Evolutionary conservation across 495 filamentous ascomycete genomes (phyloP).

Genomic region (Lepraria neglecta): DNA sequence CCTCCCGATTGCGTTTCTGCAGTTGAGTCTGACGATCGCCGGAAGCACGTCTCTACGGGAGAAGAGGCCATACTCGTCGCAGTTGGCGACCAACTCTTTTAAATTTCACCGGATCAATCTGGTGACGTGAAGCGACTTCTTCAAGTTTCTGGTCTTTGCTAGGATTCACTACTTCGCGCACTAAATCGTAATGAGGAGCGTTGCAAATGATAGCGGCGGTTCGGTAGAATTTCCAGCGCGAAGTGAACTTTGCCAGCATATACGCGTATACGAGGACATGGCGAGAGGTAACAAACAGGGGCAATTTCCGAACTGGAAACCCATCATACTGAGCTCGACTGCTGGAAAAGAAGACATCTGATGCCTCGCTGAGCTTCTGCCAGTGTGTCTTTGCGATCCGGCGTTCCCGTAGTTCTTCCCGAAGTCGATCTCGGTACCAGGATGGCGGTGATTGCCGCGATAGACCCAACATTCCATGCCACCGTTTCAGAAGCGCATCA

Average conservation of each 20-base stretch:
- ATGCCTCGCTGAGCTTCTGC: conserved; percentile 45
- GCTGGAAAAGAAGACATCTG: conserved; percentile 48
- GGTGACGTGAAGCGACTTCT: conserved; percentile 43
- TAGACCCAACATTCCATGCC: conserved; percentile 40
- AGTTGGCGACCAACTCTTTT: conserved; percentile 33
- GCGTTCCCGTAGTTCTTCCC: conserved; percentile 42
- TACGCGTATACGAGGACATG: conserved; percentile 39
- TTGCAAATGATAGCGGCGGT: conserved; percentile 38
- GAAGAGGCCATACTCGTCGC: conserved; percentile 41
- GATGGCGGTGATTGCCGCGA: conserved; percentile 36
- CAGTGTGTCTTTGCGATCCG: conserved; percentile 33
- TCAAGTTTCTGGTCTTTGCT: conserved; percentile 42
- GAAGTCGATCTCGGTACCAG: conserved; percentile 43
- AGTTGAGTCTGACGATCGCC: conserved; percentile 11
- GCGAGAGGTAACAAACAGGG: conserved; percentile 29
- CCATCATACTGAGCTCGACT: conserved; percentile 42
- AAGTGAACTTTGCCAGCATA: conserved; percentile 48
- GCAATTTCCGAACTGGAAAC: conserved; percentile 33
- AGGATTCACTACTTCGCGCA: conserved; percentile 48
- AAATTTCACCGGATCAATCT: conserved; percentile 39
- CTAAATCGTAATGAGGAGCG: conserved; percentile 27
- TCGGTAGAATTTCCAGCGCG: conserved; percentile 46
- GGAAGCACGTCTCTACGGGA: conserved; percentile 27
- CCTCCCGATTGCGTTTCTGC: conserved; percentile 6
- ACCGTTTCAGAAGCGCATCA: conserved; percentile 31